Evolutionary conservation across 2,329 filamentous ascomycete genomes (phyloP), one percentile per base, ranked within the genome.

Genomic region (Parastagonospora nodorum): DNA sequence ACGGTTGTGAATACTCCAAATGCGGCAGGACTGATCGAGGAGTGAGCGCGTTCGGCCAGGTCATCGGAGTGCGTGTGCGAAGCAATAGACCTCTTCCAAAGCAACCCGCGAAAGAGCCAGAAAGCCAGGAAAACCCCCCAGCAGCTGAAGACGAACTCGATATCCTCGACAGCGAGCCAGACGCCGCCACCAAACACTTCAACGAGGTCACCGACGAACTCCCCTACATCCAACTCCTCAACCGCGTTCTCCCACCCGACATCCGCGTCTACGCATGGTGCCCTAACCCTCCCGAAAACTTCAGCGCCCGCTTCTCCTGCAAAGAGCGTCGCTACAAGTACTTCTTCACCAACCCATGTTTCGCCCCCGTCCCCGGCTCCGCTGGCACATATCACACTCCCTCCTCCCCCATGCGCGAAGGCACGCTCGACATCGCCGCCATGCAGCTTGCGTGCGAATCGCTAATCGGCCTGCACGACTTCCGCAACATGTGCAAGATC

Each of bases 1-100:
- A 89, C 30, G 87, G 87, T 7, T 92, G 86, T 73, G 89, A 96
- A 54, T 99, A 97, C 74, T 92, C 89, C 31, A 99, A 99, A 74
- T 97, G 93, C 68, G 94, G 94, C 2, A 82, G 94, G 56, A 99
- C 94, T 14, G 94, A 99, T 71, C 82, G 86, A 46, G 94, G 94
- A 10, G 94, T 99, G 31, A 97, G 92, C 74, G 92, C 94, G 2
- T 99, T 99, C 77, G 94, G 94, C 0, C 94, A 99, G 77, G 94
- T 99, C 50, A 86, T 99, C 66, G 89, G 87, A 0, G 77, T 99
- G 35, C 79, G 88, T 48, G 87, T 99, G 12, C 82, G 93, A 68
- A 97, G 92, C 74, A 89, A 88, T 63, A 79, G 83, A 59, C 90
- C 90, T 1, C 67, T 87, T 44, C 75, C 63, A 19, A 68, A 50